Evolutionary conservation across 345 rosid genomes (phyloP), one percentile per base, ranked within the genome.

Genomic region (Draba incana): DNA sequence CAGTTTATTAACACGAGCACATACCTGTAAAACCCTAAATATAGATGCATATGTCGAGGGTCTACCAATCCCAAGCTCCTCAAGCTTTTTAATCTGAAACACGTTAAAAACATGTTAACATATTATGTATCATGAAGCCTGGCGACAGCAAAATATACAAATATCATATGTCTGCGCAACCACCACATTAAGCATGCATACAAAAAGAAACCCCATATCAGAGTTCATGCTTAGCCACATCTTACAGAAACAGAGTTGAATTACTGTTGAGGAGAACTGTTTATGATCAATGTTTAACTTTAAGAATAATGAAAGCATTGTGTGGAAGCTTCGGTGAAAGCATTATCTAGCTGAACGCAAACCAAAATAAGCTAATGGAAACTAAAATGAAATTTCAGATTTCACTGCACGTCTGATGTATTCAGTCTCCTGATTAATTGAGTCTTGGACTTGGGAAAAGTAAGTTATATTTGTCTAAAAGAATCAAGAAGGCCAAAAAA

Each of bases 61-160:
- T 78, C 98, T 86, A 72, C 99, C 99, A 70, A 94, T 94, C 69
- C 99, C 99, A 63, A 94, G 92, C 83, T 94, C 99, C 80, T 94
- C 99, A 23, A 94, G 84, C 79, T 91, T 94, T 81, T 89, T 89
- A 64, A 94, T 87, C 99, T 94, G 76, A 62, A 72, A 66, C 28
- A 80, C 62, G 78, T 43, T 72, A 44, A 49, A 20, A 73, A 54
- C 51, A 58, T 25, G 59, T 28, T 41, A 48, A 27, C 37, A 64
- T 49, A 55, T 12, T 14, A 64, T 58, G 37, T 13, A 33, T 42
- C 30, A 56, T 41, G 24, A 68, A 23, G 42, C 31, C 5, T 62
- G 42, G 30, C 45, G 0, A 64, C 58, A 62, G 59, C 42, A 69
- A 8, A 68, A 35, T 42, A 50, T 31, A 33, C 49, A 23, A 15